A percentile compares a stretch with the other conserved stretches of the same genome.
Conservation (phyloP, 192 early-diverging fungal species). For the Backusella sp. region DNA sequence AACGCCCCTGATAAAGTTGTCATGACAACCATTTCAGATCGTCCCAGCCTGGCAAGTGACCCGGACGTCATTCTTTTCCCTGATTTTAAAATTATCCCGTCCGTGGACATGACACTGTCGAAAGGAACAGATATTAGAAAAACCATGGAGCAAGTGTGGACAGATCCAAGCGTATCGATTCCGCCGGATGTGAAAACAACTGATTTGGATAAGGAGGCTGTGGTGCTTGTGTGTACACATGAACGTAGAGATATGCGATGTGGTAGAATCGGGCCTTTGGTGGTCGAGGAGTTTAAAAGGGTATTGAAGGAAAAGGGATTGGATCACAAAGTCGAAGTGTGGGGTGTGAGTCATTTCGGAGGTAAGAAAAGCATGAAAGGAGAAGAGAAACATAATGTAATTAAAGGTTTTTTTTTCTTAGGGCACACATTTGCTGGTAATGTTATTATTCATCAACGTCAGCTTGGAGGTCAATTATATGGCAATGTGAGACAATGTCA, state of each 20-base stretch:
- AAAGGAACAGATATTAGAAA: not conserved
- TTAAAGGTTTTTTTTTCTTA: slow-evolving; percentile 20
- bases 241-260: slow-evolving; percentile 64
- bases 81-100: slow-evolving; percentile 18
- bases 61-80: slow-evolving; percentile 35
- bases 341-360: slow-evolving; percentile 53
- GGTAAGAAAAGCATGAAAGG: slow-evolving; percentile 32
- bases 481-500: slow-evolving; percentile 40
- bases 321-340: slow-evolving; percentile 41
- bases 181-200: not conserved
- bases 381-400: not conserved
- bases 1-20: not conserved
- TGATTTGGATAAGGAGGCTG: slow-evolving; percentile 15
- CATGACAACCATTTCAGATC: slow-evolving; percentile 18
- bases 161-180: not conserved
- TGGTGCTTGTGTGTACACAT: slow-evolving; percentile 62
- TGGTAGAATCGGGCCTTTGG: slow-evolving; percentile 58
- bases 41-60: not conserved
- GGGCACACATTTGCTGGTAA: slow-evolving; percentile 74
- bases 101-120: slow-evolving; percentile 5
- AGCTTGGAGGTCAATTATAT: slow-evolving; percentile 38
- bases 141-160: slow-evolving; percentile 18
- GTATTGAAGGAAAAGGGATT: slow-evolving; percentile 12
- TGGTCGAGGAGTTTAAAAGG: slow-evolving; percentile 53
- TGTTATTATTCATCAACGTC: slow-evolving; percentile 45